Evolutionary conservation across 192 early-diverging fungal genomes (phyloP).

Genomic region (Thoreauomyces humboldtii): DNA sequence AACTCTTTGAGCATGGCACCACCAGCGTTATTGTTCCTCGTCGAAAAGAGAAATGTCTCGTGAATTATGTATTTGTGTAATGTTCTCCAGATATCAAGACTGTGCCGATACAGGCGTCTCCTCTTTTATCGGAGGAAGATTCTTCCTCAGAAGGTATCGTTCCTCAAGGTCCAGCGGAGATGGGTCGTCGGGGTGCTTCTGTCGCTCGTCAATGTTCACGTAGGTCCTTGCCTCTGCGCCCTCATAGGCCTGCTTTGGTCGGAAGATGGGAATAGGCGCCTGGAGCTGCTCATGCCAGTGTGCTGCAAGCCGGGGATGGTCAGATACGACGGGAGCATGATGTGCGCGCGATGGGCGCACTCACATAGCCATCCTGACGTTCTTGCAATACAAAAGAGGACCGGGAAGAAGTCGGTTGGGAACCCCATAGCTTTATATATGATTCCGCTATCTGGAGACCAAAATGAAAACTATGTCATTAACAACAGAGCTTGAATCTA

Average conservation of each 20-base stretch:
- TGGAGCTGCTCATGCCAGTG: conserved; percentile 62
- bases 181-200: neutral
- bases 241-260: conserved; percentile 61
- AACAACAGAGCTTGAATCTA: no score
- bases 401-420: conserved; percentile 73
- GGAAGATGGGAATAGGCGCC: conserved; percentile 55
- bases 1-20: no score
- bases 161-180: conserved; percentile 22
- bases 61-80: no score
- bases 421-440: conserved; percentile 71
- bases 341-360: neutral
- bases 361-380: conserved; percentile 57
- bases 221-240: conserved; percentile 46
- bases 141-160: conserved; percentile 12
- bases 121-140: conserved; percentile 1
- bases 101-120: neutral
- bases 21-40: no score
- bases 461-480: no score
- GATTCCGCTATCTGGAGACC: conserved; percentile 52
- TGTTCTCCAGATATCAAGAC: no score
- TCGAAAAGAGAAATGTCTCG: no score
- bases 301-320: conserved; percentile 27
- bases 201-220: conserved; percentile 31
- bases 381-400: conserved; percentile 59
- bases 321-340: no score